Evolutionary conservation across 192 early-diverging fungal species (phyloP), one percentile per base, ranked within the genome.

Genomic region (Linnemannia zychae): DNA sequence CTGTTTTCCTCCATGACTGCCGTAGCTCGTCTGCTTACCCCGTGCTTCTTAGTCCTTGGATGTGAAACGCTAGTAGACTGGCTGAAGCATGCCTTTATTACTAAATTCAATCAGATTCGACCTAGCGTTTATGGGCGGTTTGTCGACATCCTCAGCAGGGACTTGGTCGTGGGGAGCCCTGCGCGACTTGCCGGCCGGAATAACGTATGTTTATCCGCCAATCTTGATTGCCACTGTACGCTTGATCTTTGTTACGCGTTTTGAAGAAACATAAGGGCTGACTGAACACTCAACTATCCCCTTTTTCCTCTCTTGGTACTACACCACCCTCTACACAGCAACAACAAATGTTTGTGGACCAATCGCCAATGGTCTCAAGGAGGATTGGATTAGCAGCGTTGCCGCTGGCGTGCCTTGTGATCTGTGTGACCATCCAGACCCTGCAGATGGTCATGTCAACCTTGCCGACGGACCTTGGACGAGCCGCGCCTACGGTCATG

Each of bases 21-120:
- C 46, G 76, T 92, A 16, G 93, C 92, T 31, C 88, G 94, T 15
- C 78, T 97, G 17, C 79, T 97, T 73, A 95, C 94, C 15, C 99
- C 98, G 1, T 93, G 95, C 11, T 82, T 99, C 40, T 90, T 97
- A 76, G 96, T 99, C 7, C 91, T 96, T 67, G 93, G 92, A 0
- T 97, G 97, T 48, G 99, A 99, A 84, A 88, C 98, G 15, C 77
- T 98, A 24, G 97, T 99, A 9, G 98, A 99, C 86, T 99, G 97
- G 96, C 87, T 99, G 72, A 99, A 99, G 87, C 99, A 99, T 87
- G 96, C 99, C 0, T 99, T 99, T 85, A 97, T 99, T 67, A 96
- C 96, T 17, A 99, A 99, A 79, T 98, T 99, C 87, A 99, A 99
- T 87, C 94, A 95, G 76, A 96, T 99, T 76, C 86, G 95, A 36